Evolutionary conservation across 2,329 filamentous ascomycete species (phyloP).

Genomic region (Sodiomyces alkalinus): DNA sequence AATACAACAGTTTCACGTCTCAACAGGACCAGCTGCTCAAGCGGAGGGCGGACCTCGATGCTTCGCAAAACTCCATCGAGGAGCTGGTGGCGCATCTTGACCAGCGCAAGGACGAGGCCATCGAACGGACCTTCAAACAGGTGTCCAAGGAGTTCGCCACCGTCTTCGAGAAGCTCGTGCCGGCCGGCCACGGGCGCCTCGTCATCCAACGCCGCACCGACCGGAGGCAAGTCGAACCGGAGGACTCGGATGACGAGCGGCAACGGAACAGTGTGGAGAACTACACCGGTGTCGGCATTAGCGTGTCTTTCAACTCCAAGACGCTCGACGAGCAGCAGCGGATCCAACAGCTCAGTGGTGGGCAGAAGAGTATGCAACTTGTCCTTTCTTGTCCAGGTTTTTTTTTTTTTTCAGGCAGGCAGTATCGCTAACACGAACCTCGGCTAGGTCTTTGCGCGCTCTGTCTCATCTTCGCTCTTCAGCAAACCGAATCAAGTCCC

Average conservation of each 20-base stretch:
- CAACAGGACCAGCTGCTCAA: slow-evolving; percentile 78
- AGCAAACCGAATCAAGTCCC: slow-evolving; percentile 89
- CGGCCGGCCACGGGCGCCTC: slow-evolving; percentile 77
- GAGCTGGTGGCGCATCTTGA: slow-evolving; percentile 87
- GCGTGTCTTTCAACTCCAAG: slow-evolving; percentile 96
- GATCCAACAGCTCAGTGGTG: slow-evolving; percentile 92
- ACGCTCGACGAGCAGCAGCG: slow-evolving; percentile 90
- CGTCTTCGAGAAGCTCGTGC: slow-evolving; percentile 90
- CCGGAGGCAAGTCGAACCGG: slow-evolving; percentile 35
- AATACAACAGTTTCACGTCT: slow-evolving; percentile 93
- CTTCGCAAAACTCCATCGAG: slow-evolving; percentile 74
- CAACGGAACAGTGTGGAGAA: slow-evolving; percentile 69
- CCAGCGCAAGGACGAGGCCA: slow-evolving; percentile 92
- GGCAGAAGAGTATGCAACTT: slow-evolving; percentile 73
- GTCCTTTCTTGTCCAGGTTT: neutral
- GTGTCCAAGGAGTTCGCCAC: slow-evolving; percentile 85
- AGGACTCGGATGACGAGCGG: slow-evolving; percentile 56
- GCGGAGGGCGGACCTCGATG: slow-evolving; percentile 74
- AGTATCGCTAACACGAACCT: slow-evolving; percentile 9
- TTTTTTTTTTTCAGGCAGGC: too few species aligned
- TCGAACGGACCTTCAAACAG: slow-evolving; percentile 96
- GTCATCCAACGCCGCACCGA: slow-evolving; percentile 89
- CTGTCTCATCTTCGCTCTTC: slow-evolving; percentile 97
- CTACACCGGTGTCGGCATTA: slow-evolving; percentile 91
- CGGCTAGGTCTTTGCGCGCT: slow-evolving; percentile 86